These are phyloP conservation scores for Colletotrichum somersetense DNA, from an alignment of 2,329 filamentous ascomycete genomes.

Conservation along the genomic window DNA sequence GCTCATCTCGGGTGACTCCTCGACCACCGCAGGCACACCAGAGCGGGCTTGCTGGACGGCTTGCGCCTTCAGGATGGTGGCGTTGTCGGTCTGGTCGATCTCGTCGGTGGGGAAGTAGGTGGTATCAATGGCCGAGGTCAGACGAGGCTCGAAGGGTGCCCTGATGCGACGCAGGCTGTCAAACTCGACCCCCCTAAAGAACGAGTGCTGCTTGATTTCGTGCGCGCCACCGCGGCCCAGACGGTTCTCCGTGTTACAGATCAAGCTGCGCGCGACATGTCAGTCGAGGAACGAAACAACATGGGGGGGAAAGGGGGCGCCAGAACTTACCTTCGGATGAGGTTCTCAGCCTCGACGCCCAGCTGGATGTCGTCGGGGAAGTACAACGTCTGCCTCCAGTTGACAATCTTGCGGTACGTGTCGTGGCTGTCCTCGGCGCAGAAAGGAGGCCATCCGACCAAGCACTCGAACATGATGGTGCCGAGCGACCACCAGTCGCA, in stretches of 20 bases:
- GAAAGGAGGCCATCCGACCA: conserved; percentile 99
- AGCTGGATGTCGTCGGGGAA: conserved; percentile 96
- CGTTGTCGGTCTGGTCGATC: conserved; percentile 96
- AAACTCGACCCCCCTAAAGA: conserved; percentile 98
- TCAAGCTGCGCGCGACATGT: conserved; percentile 72
- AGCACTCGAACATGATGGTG: conserved; percentile 99
- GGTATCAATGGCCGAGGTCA: conserved; percentile 94
- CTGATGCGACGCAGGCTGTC: conserved; percentile 92
- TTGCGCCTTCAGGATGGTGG: conserved; percentile 86
- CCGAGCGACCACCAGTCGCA: conserved; percentile 99
- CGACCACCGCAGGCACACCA: conserved; percentile 58
- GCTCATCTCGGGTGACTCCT: conserved; percentile 93
- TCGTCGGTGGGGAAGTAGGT: conserved; percentile 99
- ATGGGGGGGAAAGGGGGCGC: neutral
- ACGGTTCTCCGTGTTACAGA: conserved; percentile 93
- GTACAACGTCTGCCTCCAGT: conserved; percentile 95
- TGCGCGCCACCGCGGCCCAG: conserved; percentile 88
- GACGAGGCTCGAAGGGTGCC: conserved; percentile 93
- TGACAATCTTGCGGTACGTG: conserved; percentile 99
- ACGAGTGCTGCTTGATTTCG: conserved; percentile 93
- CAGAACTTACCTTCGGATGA: conserved; percentile 84
- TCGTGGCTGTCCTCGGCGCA: conserved; percentile 98
- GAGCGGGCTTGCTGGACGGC: conserved; percentile 76
- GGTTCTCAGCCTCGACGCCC: conserved; percentile 87
- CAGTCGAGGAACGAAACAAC: neutral